phyloP scores from a whole-genome alignment of 352 stramenopile species.

The Elongisporangium senticosum region DNA sequence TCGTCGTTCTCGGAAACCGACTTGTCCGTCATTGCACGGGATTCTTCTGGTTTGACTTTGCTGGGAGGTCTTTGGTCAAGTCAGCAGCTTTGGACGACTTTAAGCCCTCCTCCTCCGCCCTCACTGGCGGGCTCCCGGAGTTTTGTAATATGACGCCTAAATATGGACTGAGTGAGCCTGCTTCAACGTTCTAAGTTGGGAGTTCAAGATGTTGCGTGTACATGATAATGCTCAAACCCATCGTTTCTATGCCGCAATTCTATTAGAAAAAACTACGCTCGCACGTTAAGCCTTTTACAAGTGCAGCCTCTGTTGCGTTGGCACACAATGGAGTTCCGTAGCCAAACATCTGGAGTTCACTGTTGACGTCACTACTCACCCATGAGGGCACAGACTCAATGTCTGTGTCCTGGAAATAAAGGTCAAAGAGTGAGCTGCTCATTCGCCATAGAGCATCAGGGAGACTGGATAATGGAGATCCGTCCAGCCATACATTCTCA shows the following conservation, averaged over 20 bases:
- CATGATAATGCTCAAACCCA: background rate
- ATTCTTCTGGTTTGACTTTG: too few relatives aligned
- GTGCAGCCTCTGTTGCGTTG: background rate
- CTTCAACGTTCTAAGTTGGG: background rate
- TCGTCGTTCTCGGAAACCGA: background rate
- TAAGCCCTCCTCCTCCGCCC: too few relatives aligned
- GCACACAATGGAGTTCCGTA: background rate
- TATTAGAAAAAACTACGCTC: background rate
- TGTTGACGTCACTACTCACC: background rate
- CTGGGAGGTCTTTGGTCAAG: too few relatives aligned
- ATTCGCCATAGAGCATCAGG: conserved; percentile 5
- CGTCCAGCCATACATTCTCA: conserved; percentile 2
- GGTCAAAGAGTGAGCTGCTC: conserved; percentile 1
- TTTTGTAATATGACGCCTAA: background rate
- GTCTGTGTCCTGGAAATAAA: conserved; percentile 6
- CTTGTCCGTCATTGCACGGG: background rate
- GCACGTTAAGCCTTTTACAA: background rate
- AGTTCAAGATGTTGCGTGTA: background rate
- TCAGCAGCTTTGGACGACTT: too few relatives aligned
- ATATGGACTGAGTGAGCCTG: background rate
- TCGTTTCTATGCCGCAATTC: background rate
- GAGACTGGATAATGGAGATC: background rate
- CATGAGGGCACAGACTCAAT: conserved; percentile 3
- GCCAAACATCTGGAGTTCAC: background rate
- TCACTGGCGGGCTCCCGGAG: too few relatives aligned